Base-by-base conservation (phyloP, 345 rosid genomes). In the Carallia pectinifolia region DNA sequence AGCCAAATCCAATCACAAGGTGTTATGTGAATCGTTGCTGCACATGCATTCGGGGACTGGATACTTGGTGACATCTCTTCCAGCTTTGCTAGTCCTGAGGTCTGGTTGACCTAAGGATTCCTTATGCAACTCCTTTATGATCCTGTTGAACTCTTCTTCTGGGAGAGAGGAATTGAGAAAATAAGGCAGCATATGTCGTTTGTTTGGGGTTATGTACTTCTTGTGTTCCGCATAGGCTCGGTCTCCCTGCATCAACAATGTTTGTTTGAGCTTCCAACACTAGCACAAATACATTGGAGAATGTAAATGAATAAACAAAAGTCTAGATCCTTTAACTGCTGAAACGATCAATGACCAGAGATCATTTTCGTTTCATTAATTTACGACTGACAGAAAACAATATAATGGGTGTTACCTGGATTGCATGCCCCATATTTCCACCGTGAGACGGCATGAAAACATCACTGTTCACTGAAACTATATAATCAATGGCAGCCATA, bases 401-500 rank as follows among this genome's bases (percentile, higher is more conserved):
- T n/a, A 29, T 31, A 65, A 53, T 61, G 33, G 59, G 34, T 30
- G 30, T 13, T 75, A 89, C 96, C 97, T 92, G 99, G 76, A 92
- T 80, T 1, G 96, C 89, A 4, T 88, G 99, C 29, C 97, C 98
- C 98, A 95, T 95, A 66, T 95, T 95, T 73, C 99, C 99, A 47
- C 99, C 99, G 30, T 92, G 98, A 72, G 99, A 95, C 62, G 99
- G 90, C 97, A 95, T 90, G 81, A 95, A 95, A 74, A 92, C 94
- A 69, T 95, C 94, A 58, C 99, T 92, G 68, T 79, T 84, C 71
- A 83, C 91, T 0, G 96, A 89, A 44, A 96, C 96, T 71, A 96
- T 77, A 40, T 81, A 89, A 78, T 96, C 98, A 5, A 92, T 79
- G 9, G 99, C 97, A 66, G 98, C 98, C 96, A 90, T 79, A n/a